Base-by-base conservation (phyloP, 2,329 filamentous ascomycete genomes). In the Curvularia sp. region DNA sequence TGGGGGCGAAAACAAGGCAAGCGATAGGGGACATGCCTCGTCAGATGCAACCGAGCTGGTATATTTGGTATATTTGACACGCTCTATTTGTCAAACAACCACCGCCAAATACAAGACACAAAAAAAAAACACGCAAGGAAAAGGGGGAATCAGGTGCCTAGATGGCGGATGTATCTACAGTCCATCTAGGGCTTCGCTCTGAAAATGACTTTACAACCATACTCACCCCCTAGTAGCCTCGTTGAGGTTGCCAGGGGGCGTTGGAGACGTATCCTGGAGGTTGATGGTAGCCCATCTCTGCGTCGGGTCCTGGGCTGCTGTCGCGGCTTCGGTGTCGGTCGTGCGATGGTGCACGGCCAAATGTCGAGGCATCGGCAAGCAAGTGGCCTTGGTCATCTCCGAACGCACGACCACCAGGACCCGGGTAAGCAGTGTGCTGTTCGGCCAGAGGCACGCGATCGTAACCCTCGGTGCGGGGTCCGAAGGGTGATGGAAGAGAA, bases 361-460 rank as follows among this genome's bases (percentile, higher is more conserved):
- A 74, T 44, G 70, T 72, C 20, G 75, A 75, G 3, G 75, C 72
- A 50, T 77, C 73, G 20, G 67, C 66, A 18, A 78, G 72, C 6
- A 78, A 67, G 30, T 71, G 67, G 7, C 72, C 70, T 26, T 71
- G 65, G 20, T 69, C 69, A 15, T 73, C 71, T 20, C 59, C 53
- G 49, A 70, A 75, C 9, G 57, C 59, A 35, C 70, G 66, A 35
- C 64, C 64, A 42, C 61, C 64, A 20, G 60, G 49, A 42, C 65
- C 55, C 35, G 60, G 54, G 58, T 74, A 75, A 13, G 65, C 64
- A 6, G 73, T 76, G 47, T 70, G 65, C 51, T 77, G 74, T 41
- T 77, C 75, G 7, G 69, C 63, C 28, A 77, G 68, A 18, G 76
- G 76, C 38, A 78, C 73, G 5, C 66, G 69, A 42, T 78, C 75